Evolutionary conservation across 306 rosid species (phyloP).

Genomic region (Rubus idaeus): DNA sequence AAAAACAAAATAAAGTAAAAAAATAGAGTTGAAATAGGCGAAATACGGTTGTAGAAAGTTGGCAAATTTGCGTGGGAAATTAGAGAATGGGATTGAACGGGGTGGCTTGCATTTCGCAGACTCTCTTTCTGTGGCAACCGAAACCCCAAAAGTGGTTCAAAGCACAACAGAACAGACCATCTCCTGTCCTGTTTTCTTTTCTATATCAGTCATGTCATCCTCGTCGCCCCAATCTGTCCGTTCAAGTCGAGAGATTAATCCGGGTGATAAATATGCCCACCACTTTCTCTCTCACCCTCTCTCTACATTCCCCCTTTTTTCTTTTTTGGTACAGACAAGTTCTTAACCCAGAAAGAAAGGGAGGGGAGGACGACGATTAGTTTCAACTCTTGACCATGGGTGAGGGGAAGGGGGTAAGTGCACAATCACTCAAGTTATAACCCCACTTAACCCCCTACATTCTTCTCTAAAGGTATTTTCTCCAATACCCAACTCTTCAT

Average conservation of each 20-base stretch:
- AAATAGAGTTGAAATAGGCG: neutral
- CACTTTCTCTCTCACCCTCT: neutral
- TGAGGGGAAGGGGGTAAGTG: constrained; percentile 24
- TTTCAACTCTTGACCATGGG: constrained; percentile 8
- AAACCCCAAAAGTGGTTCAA: constrained; percentile 5
- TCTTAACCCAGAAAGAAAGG: constrained; percentile 1
- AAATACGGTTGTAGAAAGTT: constrained; percentile 2
- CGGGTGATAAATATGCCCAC: constrained; percentile 22
- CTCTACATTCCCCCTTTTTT: neutral
- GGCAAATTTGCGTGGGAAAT: constrained; percentile 9
- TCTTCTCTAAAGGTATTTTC: constrained; percentile 28
- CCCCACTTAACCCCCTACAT: constrained; percentile 29
- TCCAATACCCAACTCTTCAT: neutral
- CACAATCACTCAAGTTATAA: constrained; percentile 1
- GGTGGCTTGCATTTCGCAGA: constrained; percentile 31
- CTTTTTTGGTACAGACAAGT: neutral
- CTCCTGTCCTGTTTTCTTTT: constrained; percentile 12
- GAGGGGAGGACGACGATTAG: constrained; percentile 10
- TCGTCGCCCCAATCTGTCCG: constrained; percentile 18
- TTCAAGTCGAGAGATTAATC: constrained; percentile 15
- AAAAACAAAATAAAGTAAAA: neutral
- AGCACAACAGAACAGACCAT: constrained; percentile 14
- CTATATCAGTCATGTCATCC: constrained; percentile 23
- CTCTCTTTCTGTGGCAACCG: constrained; percentile 5
- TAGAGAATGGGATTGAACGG: constrained; percentile 12